phyloP scores from a whole-genome alignment of 2,329 filamentous ascomycete genomes.

The Monilinia fructicola region DNA sequence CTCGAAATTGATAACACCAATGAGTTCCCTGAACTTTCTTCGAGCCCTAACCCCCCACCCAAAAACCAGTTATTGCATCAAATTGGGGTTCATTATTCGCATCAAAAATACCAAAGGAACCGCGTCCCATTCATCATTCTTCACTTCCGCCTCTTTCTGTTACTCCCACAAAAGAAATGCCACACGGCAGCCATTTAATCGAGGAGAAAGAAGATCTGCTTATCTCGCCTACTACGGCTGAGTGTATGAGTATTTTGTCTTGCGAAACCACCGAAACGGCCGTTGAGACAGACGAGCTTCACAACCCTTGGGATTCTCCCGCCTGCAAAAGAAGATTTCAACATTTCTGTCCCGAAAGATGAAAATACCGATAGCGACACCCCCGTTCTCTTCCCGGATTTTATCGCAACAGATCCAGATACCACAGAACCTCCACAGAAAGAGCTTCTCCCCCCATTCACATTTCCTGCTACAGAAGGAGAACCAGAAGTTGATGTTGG shows the following conservation, averaged over 20 bases:
- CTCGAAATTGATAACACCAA: constrained; percentile 1
- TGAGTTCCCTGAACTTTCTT: constrained; percentile 16
- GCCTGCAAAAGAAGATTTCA: not conserved
- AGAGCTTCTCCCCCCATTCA: constrained; percentile 9
- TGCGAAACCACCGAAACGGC: constrained; percentile 7
- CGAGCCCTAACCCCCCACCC: not conserved
- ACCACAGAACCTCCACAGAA: not conserved
- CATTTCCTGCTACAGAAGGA: not conserved
- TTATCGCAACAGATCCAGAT: not conserved
- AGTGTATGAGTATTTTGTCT: constrained; percentile 18
- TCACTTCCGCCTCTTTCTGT: not conserved
- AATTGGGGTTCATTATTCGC: constrained; percentile 14
- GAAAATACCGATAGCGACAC: not conserved
- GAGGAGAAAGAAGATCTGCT: not conserved
- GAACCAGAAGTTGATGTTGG: too few relatives aligned
- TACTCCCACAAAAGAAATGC: not conserved
- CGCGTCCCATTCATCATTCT: not conserved
- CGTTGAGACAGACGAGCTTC: not conserved
- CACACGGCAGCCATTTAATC: too few relatives aligned
- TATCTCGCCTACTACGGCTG: not conserved
- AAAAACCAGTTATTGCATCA: not conserved
- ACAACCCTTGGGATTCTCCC: constrained; percentile 11
- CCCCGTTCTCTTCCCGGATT: not conserved
- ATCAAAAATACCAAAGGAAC: not conserved
- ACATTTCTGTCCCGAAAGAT: not conserved